Evolutionary conservation across 495 filamentous ascomycete genomes (phyloP), one percentile per base, ranked within the genome.

Genomic region (Rhypophila decipiens): DNA sequence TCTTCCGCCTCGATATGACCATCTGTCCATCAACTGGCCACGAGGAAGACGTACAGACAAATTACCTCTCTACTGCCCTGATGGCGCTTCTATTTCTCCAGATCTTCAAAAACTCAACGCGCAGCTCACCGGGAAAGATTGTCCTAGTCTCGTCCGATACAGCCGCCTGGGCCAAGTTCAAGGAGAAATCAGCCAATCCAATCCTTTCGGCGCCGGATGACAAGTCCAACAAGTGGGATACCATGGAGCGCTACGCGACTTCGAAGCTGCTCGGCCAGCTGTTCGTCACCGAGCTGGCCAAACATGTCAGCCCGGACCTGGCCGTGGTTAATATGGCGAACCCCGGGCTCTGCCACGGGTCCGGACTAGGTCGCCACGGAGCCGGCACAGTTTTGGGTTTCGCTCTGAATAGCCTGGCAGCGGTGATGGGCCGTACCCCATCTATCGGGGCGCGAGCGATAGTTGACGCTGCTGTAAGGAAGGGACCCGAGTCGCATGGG

Each of bases 241-340:
- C 23, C 0, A 2, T 44, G 0, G 65, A 69, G 23, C 45, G 46
- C 0, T 74, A 82, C 47, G 49, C 40, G 17, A 39, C 68, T 1
- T 71, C 70, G 1, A 82, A 81, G 53, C 61, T 83, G 2, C 52
- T 83, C 5, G 64, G 70, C 38, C 61, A 78, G 7, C 51, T 81
- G 3, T 55, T 68, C 2, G 49, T 77, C 11, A 63, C 68, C 15
- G 68, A 75, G 40, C 53, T 81, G 0, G 69, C 67, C 1, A 53
- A 52, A 29, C 51, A 42, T 10, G 52, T 63, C 15, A 27, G 52
- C 1, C 4, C 52, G 2, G 56, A 52, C 9, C 19, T 49, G 0
- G 51, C 42, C 15, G 34, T 51, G 8, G 34, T 62, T 15, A 49
- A 53, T n/a, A 17, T 20, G 9, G 39, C 34, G 13, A 59, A 52